Evolutionary conservation across 805 yeast species (phyloP), one percentile per base, ranked within the genome.

Genomic region (Myxozyma udenii): DNA sequence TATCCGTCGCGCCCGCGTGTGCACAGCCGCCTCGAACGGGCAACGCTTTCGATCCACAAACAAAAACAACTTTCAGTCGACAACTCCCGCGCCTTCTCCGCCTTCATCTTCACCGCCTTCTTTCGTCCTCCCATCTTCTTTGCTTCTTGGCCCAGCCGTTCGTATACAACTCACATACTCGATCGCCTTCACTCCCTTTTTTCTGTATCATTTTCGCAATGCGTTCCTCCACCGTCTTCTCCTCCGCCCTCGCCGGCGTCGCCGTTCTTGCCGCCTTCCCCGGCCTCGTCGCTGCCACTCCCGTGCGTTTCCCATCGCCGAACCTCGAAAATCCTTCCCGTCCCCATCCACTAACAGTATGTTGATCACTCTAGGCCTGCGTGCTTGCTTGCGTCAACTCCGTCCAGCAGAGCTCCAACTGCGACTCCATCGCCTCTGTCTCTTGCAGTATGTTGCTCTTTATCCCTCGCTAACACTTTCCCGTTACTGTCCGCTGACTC

Each of bases 351-450:
- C 22, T 26, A 14, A 14, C 55, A n/a, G 18, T 4, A 2, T 39
- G 18, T 9, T 28, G 12, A 28, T 7, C 28, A 22, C 36, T 24
- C 16, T 35, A 53, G 57, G 58, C 96, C 35, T 89, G 96, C 75
- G 72, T 89, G 61, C 75, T 89, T 68, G 95, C 95, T 37, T 88
- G 96, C 78, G 91, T 86, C 53, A 78, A 87, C 51, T 76, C 79
- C 64, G 90, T 85, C 50, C 74, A 77, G 57, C 78, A 78, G 67
- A 56, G 62, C 4, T 75, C 81, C 14, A 54, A 72, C 42, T 85
- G 93, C 70, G 61, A 72, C 53, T 73, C 81, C 51, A 68, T 87
- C 68, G 78, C 78, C 68, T 80, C 85, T 64, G 73, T 87, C 60
- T 63, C 71, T 39, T 88, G 95, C 75, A 25, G 57, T 53, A 44